A percentile compares a stretch with the other conserved stretches of the same genome.
Evolutionary conservation across 306 rosid genomes (phyloP).

Genomic region (Vachellia pachyceras): DNA sequence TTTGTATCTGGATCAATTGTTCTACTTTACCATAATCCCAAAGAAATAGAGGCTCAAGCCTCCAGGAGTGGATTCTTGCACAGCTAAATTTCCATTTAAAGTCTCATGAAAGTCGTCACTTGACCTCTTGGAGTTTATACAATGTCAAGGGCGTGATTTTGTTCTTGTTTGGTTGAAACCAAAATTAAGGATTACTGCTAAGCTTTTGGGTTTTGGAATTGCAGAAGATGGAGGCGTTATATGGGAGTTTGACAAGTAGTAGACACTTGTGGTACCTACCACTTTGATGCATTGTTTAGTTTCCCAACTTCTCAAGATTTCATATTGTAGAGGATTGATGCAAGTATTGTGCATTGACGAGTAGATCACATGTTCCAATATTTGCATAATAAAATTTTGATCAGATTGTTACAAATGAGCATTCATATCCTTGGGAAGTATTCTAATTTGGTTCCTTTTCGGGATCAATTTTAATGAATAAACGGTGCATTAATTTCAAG

Average conservation of each 20-base stretch:
- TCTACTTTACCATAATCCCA: too few relatives aligned
- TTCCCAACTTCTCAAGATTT: neutral
- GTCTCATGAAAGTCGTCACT: neutral
- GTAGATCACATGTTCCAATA: neutral
- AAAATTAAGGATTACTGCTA: neutral
- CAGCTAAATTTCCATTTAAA: too few relatives aligned
- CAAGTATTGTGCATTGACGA: neutral
- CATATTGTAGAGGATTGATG: neutral
- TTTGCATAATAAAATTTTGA: neutral
- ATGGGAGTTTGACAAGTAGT: conserved; percentile 2
- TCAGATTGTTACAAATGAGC: neutral
- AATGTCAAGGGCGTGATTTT: neutral
- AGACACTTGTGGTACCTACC: neutral
- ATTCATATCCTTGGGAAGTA: too few relatives aligned
- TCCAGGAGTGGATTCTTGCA: neutral
- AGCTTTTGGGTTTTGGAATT: neutral
- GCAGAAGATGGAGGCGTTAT: conserved; percentile 4
- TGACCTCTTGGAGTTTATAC: neutral
- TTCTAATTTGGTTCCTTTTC: neutral
- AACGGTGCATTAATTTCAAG: too few relatives aligned
- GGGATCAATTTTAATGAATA: too few relatives aligned
- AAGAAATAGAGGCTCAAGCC: neutral
- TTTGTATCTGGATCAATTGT: too few relatives aligned
- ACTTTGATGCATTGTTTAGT: neutral
- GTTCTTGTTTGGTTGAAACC: neutral